Conservation (phyloP, 257 asterid genomes). For the Datura wrightii region DNA sequence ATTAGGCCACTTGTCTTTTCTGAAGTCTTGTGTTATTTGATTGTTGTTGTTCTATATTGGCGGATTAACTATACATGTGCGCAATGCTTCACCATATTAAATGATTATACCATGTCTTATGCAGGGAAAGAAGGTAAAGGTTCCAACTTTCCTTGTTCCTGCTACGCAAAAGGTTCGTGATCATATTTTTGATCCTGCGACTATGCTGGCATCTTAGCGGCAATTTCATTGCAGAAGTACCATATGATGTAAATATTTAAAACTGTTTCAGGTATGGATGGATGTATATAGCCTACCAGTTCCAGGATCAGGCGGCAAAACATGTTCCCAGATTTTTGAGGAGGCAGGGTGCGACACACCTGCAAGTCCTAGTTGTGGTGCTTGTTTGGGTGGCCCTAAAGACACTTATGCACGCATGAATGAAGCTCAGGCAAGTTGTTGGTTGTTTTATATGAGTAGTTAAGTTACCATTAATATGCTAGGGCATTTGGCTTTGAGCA, state of each 20-base stretch:
- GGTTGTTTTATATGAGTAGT: neutral
- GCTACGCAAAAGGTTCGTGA: slow-evolving; percentile 90
- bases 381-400: slow-evolving; percentile 95
- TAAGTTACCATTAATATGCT: neutral
- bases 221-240: neutral
- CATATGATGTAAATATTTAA: neutral
- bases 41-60: neutral
- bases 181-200: neutral
- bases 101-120: neutral
- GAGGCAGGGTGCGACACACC: slow-evolving; percentile 99
- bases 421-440: slow-evolving; percentile 77
- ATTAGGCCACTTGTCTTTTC: neutral
- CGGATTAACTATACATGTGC: neutral
- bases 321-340: slow-evolving; percentile 96
- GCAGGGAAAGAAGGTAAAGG: slow-evolving; percentile 85
- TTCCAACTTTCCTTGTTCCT: slow-evolving; percentile 98
- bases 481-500: neutral
- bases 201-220: neutral
- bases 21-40: neutral
- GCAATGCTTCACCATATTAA: neutral
- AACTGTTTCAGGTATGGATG: slow-evolving; percentile 84
- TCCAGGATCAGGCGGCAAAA: slow-evolving; percentile 93
- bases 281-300: slow-evolving; percentile 87
- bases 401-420: slow-evolving; percentile 98
- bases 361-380: slow-evolving; percentile 95